Base-by-base conservation (phyloP, 2,329 filamentous ascomycete genomes). In the Pseudocercospora vitis region DNA sequence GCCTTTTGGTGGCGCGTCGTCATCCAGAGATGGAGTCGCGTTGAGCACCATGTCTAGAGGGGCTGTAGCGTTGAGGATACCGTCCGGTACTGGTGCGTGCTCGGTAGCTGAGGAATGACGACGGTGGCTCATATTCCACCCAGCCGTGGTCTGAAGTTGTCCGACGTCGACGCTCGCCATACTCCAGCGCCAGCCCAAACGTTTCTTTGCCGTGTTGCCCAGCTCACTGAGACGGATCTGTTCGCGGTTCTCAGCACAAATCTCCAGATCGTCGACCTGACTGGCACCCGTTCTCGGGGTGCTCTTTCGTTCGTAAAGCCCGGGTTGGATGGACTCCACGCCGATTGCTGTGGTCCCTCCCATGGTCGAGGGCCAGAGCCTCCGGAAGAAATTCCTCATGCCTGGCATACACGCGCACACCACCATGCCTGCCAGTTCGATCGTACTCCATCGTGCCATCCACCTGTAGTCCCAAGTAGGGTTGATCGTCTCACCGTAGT, bases 321-420 rank as follows among this genome's bases (percentile, higher is more conserved):
- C 44, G 8, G 44, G 21, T 19, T 47, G 44, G n/a, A 47, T 47
- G 1, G 44, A 47, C 26, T 47, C 26, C 12, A 47, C 29, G 11
- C 24, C 44, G 21, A 24, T 28, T 19, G 26, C n/a, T n/a, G 44
- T 47, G 7, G 14, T 21, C 26, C 32, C 44, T 3, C 44, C 44
- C n/a, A 47, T 28, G 11, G 26, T 21, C 23, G 31, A n/a, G 8
- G 44, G 44, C 26, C 26, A 47, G 4, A 47, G 14, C 12, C 44
- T 7, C 12, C 44, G 3, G 9, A 50, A n/a, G 35, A 50, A 50
- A 18, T 55, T 49, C 12, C 52, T 47, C 9, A 50, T 55, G 3
- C 35, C 29, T 8, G 52, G 52, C 52, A 55, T 55, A 19, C 39
- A 39, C 7, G 52, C 52, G 52, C 52, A 55, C 7, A 55, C 31